phyloP scores from a whole-genome alignment of 1,139 yeast genomes.

The Blastobotrys arbuscula region DNA sequence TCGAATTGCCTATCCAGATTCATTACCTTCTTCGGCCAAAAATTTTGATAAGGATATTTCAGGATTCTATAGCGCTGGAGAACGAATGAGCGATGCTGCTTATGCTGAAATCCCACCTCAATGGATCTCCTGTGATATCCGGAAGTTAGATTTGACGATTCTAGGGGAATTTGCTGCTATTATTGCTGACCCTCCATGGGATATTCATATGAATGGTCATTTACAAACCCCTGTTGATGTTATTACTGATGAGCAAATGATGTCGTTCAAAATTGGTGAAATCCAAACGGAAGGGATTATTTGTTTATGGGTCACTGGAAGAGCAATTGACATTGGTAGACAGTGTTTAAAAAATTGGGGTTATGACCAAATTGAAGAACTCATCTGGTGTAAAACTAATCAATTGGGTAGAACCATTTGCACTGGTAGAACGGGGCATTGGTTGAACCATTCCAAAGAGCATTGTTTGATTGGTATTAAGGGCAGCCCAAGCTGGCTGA shows the following conservation, averaged over 20 bases:
- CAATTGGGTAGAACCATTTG: slow-evolving; percentile 84
- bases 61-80: slow-evolving; percentile 48
- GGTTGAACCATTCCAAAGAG: slow-evolving; percentile 94
- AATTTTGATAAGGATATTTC: background rate
- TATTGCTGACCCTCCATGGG: slow-evolving; percentile 60
- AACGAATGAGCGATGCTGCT: slow-evolving; percentile 34
- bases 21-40: background rate
- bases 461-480: slow-evolving; percentile 80
- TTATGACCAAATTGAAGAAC: slow-evolving; percentile 65
- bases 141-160: slow-evolving; percentile 58
- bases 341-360: slow-evolving; percentile 79
- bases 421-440: slow-evolving; percentile 94
- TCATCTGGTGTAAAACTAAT: slow-evolving; percentile 87
- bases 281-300: slow-evolving; percentile 80
- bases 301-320: slow-evolving; percentile 89
- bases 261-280: slow-evolving; percentile 56
- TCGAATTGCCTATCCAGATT: slow-evolving; percentile 38
- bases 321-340: slow-evolving; percentile 85
- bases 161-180: slow-evolving; percentile 84
- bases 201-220: slow-evolving; percentile 33
- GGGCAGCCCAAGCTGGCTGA: slow-evolving; percentile 75
- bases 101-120: slow-evolving; percentile 50
- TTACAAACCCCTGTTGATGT: slow-evolving; percentile 56
- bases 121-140: slow-evolving; percentile 82
- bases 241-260: slow-evolving; percentile 45